Evolutionary conservation across 306 rosid species (phyloP).

Genomic region (Calophaca sinica): DNA sequence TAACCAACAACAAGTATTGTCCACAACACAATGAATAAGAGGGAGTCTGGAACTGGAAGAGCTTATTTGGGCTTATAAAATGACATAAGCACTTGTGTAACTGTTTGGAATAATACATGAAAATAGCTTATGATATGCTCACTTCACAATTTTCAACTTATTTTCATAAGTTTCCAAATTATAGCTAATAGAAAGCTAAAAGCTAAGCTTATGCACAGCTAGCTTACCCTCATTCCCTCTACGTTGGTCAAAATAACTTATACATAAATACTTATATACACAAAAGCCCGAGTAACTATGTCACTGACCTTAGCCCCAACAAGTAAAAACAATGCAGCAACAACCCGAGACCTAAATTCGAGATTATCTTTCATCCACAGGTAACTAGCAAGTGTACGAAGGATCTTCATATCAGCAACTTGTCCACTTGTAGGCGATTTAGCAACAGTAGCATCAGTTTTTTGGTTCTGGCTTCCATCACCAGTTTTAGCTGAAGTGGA

Average conservation of each 20-base stretch:
- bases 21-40: slow-evolving; percentile 22
- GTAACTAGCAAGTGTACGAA: slow-evolving; percentile 84
- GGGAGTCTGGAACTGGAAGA: neutral
- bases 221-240: neutral
- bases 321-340: slow-evolving; percentile 80
- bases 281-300: neutral
- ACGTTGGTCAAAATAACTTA: neutral
- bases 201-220: neutral
- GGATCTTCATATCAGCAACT: slow-evolving; percentile 61
- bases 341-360: slow-evolving; percentile 80
- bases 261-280: neutral
- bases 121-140: neutral
- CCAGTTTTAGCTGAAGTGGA: slow-evolving; percentile 53
- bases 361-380: slow-evolving; percentile 91
- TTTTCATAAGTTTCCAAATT: neutral
- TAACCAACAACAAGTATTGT: too few relatives aligned
- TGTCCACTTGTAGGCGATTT: slow-evolving; percentile 44
- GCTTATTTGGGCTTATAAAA: neutral
- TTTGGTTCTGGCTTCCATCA: slow-evolving; percentile 47
- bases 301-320: slow-evolving; percentile 88
- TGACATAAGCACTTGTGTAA: neutral
- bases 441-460: slow-evolving; percentile 37
- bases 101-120: neutral
- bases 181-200: neutral
- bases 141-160: neutral